Conservation (phyloP, 495 filamentous ascomycete species). For the Staphylotrichum longicolle region DNA sequence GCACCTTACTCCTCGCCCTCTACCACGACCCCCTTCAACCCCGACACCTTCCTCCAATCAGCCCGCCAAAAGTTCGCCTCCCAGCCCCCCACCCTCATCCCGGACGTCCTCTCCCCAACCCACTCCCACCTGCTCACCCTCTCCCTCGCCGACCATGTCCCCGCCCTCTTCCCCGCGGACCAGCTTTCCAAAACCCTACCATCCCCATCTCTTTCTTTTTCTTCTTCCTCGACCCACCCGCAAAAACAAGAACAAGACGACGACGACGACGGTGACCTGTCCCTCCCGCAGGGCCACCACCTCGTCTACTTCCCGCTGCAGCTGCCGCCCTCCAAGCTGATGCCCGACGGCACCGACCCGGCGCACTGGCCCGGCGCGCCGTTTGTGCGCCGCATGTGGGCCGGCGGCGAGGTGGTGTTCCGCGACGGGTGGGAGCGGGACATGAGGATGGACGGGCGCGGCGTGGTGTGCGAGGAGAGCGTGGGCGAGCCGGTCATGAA, state of each 20-base stretch:
- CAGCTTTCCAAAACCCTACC: not conserved
- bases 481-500: constrained; percentile 55
- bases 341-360: constrained; percentile 69
- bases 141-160: constrained; percentile 61
- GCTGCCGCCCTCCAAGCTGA: constrained; percentile 52
- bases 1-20: constrained; percentile 2
- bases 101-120: constrained; percentile 64
- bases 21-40: constrained; percentile 14
- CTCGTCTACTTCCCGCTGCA: constrained; percentile 69
- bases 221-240: no score
- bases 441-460: constrained; percentile 48
- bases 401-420: constrained; percentile 58
- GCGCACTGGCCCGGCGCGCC: constrained; percentile 63
- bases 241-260: not conserved
- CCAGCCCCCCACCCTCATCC: constrained; percentile 54
- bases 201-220: not conserved
- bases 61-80: constrained; percentile 26
- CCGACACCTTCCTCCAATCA: constrained; percentile 16
- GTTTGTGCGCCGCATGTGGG: constrained; percentile 76
- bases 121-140: constrained; percentile 63
- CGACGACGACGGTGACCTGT: not conserved
- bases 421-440: constrained; percentile 13
- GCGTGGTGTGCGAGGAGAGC: constrained; percentile 60
- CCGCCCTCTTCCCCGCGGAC: constrained; percentile 15
- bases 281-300: constrained; percentile 65